These are phyloP conservation scores for Grosmannia penicillata DNA, from an alignment of 2,329 filamentous ascomycete species.

Conservation along the genomic window DNA sequence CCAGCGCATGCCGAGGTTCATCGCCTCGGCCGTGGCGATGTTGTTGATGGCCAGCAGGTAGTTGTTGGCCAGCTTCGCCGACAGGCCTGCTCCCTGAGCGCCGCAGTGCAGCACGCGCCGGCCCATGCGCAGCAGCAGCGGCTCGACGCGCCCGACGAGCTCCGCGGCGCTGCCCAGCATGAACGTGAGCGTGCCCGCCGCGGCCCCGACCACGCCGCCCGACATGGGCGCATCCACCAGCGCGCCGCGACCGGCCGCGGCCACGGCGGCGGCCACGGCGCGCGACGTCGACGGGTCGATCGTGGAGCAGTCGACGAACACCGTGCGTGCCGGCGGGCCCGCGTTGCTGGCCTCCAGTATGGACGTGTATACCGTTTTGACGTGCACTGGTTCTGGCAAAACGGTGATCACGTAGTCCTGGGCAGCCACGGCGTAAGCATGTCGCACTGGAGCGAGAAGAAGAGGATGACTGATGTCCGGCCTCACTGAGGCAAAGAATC, in stretches of 20 bases:
- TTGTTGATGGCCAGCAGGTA: conserved; percentile 93
- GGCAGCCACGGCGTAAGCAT: conserved; percentile 2
- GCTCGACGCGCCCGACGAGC: conserved; percentile 48
- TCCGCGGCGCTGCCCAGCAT: conserved; percentile 67
- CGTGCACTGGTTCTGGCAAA: conserved; percentile 78
- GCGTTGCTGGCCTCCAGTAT: conserved; percentile 47
- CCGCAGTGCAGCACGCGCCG: conserved; percentile 77
- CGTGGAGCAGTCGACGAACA: conserved; percentile 94
- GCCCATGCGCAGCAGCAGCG: conserved; percentile 69
- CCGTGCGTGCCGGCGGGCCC: conserved; percentile 37
- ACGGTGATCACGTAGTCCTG: conserved; percentile 81
- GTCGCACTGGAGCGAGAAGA: conserved; percentile 3
- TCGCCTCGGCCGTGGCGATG: conserved; percentile 52
- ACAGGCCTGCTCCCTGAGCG: conserved; percentile 67
- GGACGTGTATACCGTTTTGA: conserved; percentile 64
- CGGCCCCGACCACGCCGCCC: conserved; percentile 82
- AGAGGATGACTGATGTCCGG: conserved; percentile 54
- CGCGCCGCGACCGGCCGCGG: conserved; percentile 30
- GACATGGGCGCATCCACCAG: conserved; percentile 97
- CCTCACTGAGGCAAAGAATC: conserved; percentile 35
- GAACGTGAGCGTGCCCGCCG: conserved; percentile 79
- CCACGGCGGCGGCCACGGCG: conserved; percentile 56
- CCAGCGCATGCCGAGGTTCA: conserved; percentile 48
- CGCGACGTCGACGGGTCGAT: conserved; percentile 82
- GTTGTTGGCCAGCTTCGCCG: conserved; percentile 93